A percentile compares a stretch with the other conserved stretches of the same genome.
Evolutionary conservation across 495 filamentous ascomycete genomes (phyloP).

Genomic region (Zalerion maritima): DNA sequence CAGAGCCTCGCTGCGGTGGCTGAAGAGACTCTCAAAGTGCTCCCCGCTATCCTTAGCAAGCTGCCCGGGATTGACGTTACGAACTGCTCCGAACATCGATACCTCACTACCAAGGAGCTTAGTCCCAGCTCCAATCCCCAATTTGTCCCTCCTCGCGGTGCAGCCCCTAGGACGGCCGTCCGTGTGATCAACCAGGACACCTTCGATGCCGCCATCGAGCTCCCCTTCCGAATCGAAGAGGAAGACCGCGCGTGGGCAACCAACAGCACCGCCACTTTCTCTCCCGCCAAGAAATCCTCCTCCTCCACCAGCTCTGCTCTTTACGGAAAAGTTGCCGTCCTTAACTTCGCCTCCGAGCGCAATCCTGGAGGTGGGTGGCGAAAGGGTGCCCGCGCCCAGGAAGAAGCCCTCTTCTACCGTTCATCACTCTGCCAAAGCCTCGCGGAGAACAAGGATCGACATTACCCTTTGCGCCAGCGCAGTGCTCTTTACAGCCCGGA

Average conservation of each 20-base stretch:
- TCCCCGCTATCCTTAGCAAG: slow-evolving; percentile 9
- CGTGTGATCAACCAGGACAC: slow-evolving; percentile 36
- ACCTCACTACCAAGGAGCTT: slow-evolving; percentile 5
- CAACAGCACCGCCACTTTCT: slow-evolving; percentile 3
- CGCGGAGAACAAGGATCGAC: slow-evolving; percentile 19
- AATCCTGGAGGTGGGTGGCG: slow-evolving; percentile 42
- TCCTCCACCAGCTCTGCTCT: background rate
- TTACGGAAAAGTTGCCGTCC: slow-evolving; percentile 31
- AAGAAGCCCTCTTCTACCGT: slow-evolving; percentile 51
- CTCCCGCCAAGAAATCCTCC: background rate
- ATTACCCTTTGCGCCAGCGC: slow-evolving; percentile 34
- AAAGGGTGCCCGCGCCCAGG: slow-evolving; percentile 40
- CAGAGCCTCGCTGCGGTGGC: slow-evolving; percentile 6
- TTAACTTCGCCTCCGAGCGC: slow-evolving; percentile 45
- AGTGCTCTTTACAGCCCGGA: slow-evolving; percentile 41
- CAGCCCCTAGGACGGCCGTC: slow-evolving; percentile 12
- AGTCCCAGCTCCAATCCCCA: slow-evolving; percentile 10
- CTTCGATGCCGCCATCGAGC: slow-evolving; percentile 31
- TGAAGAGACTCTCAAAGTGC: slow-evolving; percentile 9
- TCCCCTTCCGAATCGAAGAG: slow-evolving; percentile 5
- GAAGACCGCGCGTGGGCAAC: no score
- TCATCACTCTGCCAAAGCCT: slow-evolving; percentile 41
- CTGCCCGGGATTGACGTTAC: slow-evolving; percentile 9
- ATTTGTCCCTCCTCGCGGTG: slow-evolving; percentile 6
- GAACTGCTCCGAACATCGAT: slow-evolving; percentile 5